Conservation (phyloP, 495 filamentous ascomycete species). For the Astrocystis sublimbata region DNA sequence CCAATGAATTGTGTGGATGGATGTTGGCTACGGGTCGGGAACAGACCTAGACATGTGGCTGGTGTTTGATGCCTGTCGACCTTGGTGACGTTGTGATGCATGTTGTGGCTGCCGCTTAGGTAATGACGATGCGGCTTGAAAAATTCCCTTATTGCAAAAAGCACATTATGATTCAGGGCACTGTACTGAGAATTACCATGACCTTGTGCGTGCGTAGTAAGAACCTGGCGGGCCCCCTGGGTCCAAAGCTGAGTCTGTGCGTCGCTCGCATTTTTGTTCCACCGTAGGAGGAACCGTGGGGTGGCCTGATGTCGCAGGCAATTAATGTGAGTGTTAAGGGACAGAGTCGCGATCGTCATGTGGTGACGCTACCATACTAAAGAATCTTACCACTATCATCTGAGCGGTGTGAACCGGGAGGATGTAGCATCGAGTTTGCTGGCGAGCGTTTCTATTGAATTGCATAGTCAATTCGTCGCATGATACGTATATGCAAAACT, state of each 20-base stretch:
- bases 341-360: neutral
- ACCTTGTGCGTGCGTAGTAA: no score
- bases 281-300: neutral
- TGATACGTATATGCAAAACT: neutral
- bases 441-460: neutral
- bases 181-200: no score
- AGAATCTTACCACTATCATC: neutral
- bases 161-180: no score
- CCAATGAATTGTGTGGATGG: no score
- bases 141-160: no score
- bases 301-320: neutral
- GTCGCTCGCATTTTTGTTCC: neutral
- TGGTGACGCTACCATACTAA: slow-evolving; percentile 1
- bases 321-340: neutral
- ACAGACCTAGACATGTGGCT: no score
- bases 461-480: neutral
- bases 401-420: neutral
- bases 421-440: neutral
- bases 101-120: no score
- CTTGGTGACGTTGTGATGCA: no score
- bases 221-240: no score
- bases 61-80: no score
- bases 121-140: no score
- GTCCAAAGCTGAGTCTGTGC: neutral
- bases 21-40: no score